phyloP scores from a whole-genome alignment of 2,329 filamentous ascomycete species.

The Colletotrichum tropicale region DNA sequence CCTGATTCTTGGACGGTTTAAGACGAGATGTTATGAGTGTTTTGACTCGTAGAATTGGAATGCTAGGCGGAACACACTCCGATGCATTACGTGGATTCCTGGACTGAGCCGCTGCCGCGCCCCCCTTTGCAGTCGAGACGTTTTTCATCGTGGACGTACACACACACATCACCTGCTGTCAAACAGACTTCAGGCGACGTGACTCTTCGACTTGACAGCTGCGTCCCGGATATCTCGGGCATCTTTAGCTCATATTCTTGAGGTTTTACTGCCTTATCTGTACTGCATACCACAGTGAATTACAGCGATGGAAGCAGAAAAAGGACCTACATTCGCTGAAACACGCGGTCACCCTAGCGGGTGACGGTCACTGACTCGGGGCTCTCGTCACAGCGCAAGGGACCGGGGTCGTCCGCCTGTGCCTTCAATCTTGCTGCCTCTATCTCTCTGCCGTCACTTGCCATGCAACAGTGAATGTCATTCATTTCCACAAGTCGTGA shows the following conservation, averaged over 20 bases:
- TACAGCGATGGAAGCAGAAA: background rate
- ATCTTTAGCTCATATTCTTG: background rate
- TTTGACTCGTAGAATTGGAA: background rate
- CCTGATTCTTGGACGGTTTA: background rate
- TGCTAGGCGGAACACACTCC: background rate
- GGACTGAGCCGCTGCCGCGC: background rate
- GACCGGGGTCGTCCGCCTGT: background rate
- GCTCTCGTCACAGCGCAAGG: background rate
- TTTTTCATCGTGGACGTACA: background rate
- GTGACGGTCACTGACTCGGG: background rate
- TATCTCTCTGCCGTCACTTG: background rate
- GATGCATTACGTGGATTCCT: background rate
- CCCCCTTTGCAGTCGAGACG: background rate
- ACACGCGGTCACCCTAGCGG: background rate
- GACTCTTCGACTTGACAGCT: background rate
- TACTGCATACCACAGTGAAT: background rate
- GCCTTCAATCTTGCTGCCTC: background rate
- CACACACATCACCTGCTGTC: background rate
- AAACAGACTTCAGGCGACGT: background rate
- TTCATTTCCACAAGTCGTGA: background rate
- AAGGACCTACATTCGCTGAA: background rate
- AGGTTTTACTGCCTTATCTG: background rate
- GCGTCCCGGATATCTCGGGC: background rate
- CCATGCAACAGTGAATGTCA: background rate
- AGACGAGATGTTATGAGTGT: background rate